These are phyloP conservation scores for Crithidia fasciculata DNA, from an alignment of 208 protist genomes.

Conservation along the genomic window DNA sequence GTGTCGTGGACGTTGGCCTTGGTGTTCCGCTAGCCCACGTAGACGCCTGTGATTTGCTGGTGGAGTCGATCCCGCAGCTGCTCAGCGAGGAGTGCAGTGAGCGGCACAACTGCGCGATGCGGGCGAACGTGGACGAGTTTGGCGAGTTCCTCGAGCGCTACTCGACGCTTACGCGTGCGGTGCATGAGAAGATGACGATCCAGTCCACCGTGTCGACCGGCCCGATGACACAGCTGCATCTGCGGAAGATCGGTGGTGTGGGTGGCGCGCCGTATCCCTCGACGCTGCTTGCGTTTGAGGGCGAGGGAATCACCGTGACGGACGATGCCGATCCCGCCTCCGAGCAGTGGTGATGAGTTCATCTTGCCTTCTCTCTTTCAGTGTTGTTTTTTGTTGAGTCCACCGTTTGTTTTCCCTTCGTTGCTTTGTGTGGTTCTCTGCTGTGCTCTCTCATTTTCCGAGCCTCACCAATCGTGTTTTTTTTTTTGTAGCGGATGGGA, in stretches of 20 bases:
- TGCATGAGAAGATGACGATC: conserved; percentile 62
- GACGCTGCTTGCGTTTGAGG: conserved; percentile 64
- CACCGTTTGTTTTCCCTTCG: no score
- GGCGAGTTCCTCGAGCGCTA: conserved; percentile 76
- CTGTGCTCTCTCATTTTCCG: no score
- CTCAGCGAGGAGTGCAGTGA: conserved; percentile 56
- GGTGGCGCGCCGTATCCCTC: conserved; percentile 72
- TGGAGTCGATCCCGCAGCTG: conserved; percentile 42
- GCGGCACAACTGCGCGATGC: conserved; percentile 73
- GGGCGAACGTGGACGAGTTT: conserved; percentile 56
- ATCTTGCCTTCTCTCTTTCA: conserved; percentile 7
- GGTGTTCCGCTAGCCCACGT: conserved; percentile 62
- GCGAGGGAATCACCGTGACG: conserved; percentile 38
- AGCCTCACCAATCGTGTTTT: no score
- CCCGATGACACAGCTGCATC: conserved; percentile 73
- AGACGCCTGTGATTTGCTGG: conserved; percentile 56
- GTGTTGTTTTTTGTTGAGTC: conserved; percentile 4
- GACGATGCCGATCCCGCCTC: conserved; percentile 76
- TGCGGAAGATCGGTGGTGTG: conserved; percentile 58
- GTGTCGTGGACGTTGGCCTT: conserved; percentile 66
- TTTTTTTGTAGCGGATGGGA: no score
- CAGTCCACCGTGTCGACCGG: conserved; percentile 55
- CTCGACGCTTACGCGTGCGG: conserved; percentile 60
- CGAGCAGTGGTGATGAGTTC: conserved; percentile 49
- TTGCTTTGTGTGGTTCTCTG: no score